Evolutionary conservation across 768 basidiomycete genomes (phyloP), one percentile per base, ranked within the genome.

Genomic region (Tulasnella sp.): DNA sequence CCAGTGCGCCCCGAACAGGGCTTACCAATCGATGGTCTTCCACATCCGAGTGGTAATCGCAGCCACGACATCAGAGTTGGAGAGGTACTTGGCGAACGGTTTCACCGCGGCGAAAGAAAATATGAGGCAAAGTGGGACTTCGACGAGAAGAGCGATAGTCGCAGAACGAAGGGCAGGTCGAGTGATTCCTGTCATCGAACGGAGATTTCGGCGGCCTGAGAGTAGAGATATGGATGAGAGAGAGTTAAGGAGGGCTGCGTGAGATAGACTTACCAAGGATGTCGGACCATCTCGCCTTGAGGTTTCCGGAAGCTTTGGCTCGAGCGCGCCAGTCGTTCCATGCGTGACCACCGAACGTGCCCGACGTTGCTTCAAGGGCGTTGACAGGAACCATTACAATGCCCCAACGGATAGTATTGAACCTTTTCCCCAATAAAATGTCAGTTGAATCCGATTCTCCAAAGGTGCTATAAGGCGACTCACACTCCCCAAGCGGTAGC

Each of bases 321-420:
- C n/a, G n/a, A 11, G 54, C 75, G 1, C 78, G 74, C 73, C 74
- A 82, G 42, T 20, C 31, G 24, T 80, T 79, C 81, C 81, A 83
- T 40, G 31, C 42, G 46, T 83, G 83, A 1, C 82, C 83, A 18
- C 82, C 83, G 64, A 83, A 83, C 11, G 81, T 80, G 42, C 54
- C 46, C 6, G 81, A 78, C 3, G 83, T 73, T 7, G 82, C 79
- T 78, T 83, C 83, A 16, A 83, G 76, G 2, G 82, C 81, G 48
- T 76, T 76, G 6, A 83, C 83, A 0, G 82, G 83, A n/a, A 83
- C 83, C 82, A 83, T 83, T 22, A 83, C 48, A 20, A 83, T 22
- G 18, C 83, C 83, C 83, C 83, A 83, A 7, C 83, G 73, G 34
- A 83, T 83, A 3, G 83, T 83, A 37, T 80, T 82, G 82, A 82